Evolutionary conservation across 768 basidiomycete species (phyloP).

Genomic region (Russula earlei): DNA sequence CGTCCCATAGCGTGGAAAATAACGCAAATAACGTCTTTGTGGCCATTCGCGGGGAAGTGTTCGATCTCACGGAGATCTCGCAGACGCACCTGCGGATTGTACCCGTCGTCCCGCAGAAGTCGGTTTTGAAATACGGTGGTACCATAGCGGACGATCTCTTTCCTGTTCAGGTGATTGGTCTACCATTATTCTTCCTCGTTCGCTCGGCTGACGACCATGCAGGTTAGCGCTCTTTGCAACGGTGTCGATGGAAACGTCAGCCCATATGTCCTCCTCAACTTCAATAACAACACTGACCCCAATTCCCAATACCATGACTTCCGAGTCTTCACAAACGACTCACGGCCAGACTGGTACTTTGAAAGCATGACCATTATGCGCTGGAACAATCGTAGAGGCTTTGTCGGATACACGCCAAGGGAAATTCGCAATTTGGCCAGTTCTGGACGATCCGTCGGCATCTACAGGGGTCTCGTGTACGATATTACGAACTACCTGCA

Average conservation of each 20-base stretch:
- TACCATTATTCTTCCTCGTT: neutral
- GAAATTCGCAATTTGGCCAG: constrained; percentile 65
- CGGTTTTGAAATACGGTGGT: constrained; percentile 80
- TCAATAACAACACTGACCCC: constrained; percentile 64
- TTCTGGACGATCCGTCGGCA: constrained; percentile 55
- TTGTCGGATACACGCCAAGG: constrained; percentile 73
- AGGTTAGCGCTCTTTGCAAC: constrained; percentile 91
- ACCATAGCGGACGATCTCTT: constrained; percentile 64
- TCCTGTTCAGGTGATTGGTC: constrained; percentile 71
- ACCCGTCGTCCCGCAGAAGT: constrained; percentile 62
- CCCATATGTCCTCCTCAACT: constrained; percentile 63
- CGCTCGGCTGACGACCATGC: constrained; percentile 3
- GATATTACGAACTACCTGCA: constrained; percentile 76
- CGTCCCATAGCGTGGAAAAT: constrained; percentile 52
- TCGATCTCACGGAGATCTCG: constrained; percentile 68
- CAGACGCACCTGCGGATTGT: constrained; percentile 58
- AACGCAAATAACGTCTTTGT: constrained; percentile 71
- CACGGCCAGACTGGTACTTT: constrained; percentile 97
- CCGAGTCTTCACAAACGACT: constrained; percentile 79
- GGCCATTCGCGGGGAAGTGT: constrained; percentile 87
- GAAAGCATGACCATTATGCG: constrained; percentile 92
- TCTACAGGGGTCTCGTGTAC: constrained; percentile 83
- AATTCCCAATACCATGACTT: constrained; percentile 93
- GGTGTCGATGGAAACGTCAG: constrained; percentile 74
- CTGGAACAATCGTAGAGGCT: constrained; percentile 80